Base-by-base conservation (phyloP, 2,329 filamentous ascomycete genomes). In the Pestalotiopsis sp. region DNA sequence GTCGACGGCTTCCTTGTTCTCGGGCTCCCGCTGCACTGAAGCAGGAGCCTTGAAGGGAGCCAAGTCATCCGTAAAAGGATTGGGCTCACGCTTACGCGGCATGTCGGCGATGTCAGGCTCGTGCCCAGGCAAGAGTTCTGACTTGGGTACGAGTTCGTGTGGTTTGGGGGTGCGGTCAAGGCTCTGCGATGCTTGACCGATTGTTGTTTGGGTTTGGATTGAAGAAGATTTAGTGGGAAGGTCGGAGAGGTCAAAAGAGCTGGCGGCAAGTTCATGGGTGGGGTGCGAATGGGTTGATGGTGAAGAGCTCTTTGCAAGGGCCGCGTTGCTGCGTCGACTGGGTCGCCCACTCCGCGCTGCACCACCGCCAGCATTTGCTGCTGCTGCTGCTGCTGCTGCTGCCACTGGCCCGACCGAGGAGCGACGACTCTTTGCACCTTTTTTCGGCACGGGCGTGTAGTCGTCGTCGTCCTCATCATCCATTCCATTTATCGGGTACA, bases 1-100 rank as follows among this genome's bases (percentile, higher is more conserved):
- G 73, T 86, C 86, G 31, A 83, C 81, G 41, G 83, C 76, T 52
- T 84, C 83, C 70, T 81, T 83, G 70, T 83, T 81, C 2, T 78
- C 76, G 12, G 75, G 74, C 27, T 75, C 69, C 38, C 72, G 72
- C 38, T 67, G 64, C 20, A 41, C n/a, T 13, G 64, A 59, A 23
- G 36, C 14, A 27, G 64, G 64, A 38, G 64, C 64, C 17, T 25
- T 64, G 45, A 70, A 69, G 39, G 66, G 70, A 39, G 74, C n/a
- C 38, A 45, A 25, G 20, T 36, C 14, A 39, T 23, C 20, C 9
- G 17, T 20, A 3, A 12, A 12, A 11, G 36, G 36, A 41, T 41
- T 36, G 12, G 12, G 36, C 20, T 4, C 59, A 36, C 14, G n/a
- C 59, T 14, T 20, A 23, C 17, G 17, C 17, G 20, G 38, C 61